These are phyloP conservation scores for Solanum hybrid DNA, from an alignment of 305 asterid species.

Conservation along the genomic window DNA sequence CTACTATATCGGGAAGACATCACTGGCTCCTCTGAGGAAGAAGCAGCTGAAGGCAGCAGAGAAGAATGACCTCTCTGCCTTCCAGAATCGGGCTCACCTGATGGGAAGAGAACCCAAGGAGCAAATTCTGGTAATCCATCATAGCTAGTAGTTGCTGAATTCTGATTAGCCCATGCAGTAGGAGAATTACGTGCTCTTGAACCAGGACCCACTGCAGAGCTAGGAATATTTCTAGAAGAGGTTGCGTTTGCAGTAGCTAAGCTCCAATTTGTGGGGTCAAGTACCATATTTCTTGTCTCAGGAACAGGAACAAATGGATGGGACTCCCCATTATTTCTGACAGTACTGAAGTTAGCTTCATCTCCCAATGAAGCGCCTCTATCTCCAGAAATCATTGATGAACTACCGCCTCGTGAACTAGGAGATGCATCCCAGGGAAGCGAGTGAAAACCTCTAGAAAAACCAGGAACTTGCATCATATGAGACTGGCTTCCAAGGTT, in stretches of 20 bases:
- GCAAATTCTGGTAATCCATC: conserved; percentile 37
- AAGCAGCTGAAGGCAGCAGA: conserved; percentile 36
- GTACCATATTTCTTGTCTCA: conserved; percentile 40
- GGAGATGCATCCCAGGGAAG: conserved; percentile 44
- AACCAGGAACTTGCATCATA: conserved; percentile 31
- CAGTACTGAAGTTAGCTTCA: conserved; percentile 37
- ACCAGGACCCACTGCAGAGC: conserved; percentile 32
- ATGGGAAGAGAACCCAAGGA: conserved; percentile 42
- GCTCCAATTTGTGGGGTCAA: conserved; percentile 63
- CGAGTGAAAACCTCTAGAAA: conserved; percentile 30
- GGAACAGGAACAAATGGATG: conserved; percentile 35
- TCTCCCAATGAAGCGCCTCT: conserved; percentile 27
- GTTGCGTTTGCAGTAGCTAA: conserved; percentile 37
- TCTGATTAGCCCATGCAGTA: conserved; percentile 40
- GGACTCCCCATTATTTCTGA: conserved; percentile 37
- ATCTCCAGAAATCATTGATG: conserved; percentile 36
- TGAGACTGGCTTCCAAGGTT: conserved; percentile 31
- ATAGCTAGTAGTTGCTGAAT: conserved; percentile 28
- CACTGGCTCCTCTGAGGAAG: conserved; percentile 46
- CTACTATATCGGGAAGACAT: conserved; percentile 30
- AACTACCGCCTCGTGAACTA: conserved; percentile 31
- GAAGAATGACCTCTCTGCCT: conserved; percentile 46
- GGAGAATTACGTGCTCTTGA: conserved; percentile 29
- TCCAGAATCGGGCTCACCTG: conserved; percentile 48
- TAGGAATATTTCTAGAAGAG: conserved; percentile 40